Base-by-base conservation (phyloP, 257 asterid genomes). In the Solanum pinnatisectum region DNA sequence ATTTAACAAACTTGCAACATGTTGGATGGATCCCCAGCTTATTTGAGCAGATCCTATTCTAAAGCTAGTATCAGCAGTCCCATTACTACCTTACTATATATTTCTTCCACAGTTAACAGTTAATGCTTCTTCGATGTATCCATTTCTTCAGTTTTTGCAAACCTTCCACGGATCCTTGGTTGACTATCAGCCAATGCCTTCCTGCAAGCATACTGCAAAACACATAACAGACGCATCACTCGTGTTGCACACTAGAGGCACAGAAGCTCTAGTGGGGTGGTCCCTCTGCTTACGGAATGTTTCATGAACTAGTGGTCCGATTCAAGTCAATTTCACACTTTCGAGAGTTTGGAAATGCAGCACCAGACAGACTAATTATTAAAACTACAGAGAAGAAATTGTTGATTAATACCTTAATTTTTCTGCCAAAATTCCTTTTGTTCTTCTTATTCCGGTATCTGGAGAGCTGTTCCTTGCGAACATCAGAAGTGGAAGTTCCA, bases 121-220 rank as follows among this genome's bases (percentile, higher is more conserved):
- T 81, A 88, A 65, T 56, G 92, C 93, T 91, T 93, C 94, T 91
- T 92, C 46, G 87, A 88, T 71, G 90, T n/a, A 49, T 91, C 92
- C 10, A 71, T 40, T 90, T 91, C 94, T 72, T 95, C 98, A 0
- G 98, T 92, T 92, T 91, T 96, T 2, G 98, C 99, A 63, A 96
- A 96, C 88, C 99, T 90, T 87, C 99, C 98, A 2, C 99, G 97
- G 87, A 96, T 92, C 90, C 99, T 92, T 8, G 99, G 99, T 86
- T 96, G 99, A 90, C 94, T 94, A 87, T 96, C 99, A 1, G 99
- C 99, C 84, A 96, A 89, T n/a, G 95, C 98, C 91, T 96, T 96
- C 96, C 99, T 92, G 94, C 99, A 96, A 84, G 98, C 99, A 90
- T 96, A 96, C 99, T 96, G 93, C 83, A 83, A 68, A 10, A 14